Evolutionary conservation across 805 yeast genomes (phyloP).

Genomic region (Saturnispora halmiae): DNA sequence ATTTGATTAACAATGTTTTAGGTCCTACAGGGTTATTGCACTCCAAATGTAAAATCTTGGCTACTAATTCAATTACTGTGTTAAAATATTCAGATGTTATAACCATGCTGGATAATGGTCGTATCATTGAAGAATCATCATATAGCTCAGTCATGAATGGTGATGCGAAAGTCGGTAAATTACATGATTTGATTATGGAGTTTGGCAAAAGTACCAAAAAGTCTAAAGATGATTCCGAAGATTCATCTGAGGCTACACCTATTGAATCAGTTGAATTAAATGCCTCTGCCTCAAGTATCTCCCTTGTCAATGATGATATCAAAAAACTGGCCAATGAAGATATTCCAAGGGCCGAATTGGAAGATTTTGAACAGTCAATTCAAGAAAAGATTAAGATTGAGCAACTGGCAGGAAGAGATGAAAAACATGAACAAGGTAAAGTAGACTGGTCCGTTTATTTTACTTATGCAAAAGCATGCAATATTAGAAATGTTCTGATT

Average conservation of each 20-base stretch:
- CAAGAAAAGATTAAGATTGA: slow-evolving; percentile 31
- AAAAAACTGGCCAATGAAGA: slow-evolving; percentile 29
- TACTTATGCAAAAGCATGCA: slow-evolving; percentile 84
- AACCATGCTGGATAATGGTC: slow-evolving; percentile 52
- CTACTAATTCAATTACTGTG: slow-evolving; percentile 51
- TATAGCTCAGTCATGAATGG: slow-evolving; percentile 37
- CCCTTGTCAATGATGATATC: slow-evolving; percentile 21
- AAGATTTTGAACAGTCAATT: slow-evolving; percentile 31
- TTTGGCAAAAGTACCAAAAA: slow-evolving; percentile 41
- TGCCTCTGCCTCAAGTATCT: slow-evolving; percentile 15
- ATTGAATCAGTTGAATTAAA: slow-evolving; percentile 7
- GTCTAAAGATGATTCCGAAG: slow-evolving; percentile 9
- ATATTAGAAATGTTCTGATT: slow-evolving; percentile 50
- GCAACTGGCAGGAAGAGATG: slow-evolving; percentile 43
- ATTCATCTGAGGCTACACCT: neutral
- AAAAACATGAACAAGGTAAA: slow-evolving; percentile 85
- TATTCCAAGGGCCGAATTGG: slow-evolving; percentile 56
- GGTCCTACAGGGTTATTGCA: slow-evolving; percentile 38
- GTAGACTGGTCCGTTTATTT: slow-evolving; percentile 81
- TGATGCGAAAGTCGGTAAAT: slow-evolving; percentile 6
- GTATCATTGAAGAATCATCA: slow-evolving; percentile 56
- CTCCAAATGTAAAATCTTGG: slow-evolving; percentile 44
- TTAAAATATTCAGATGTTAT: slow-evolving; percentile 52
- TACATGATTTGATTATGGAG: slow-evolving; percentile 36
- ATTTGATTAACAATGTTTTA: slow-evolving; percentile 55